A percentile compares a stretch with the other conserved stretches of the same genome.
Conservation (phyloP, 1,139 yeast species). For the Candida sp. region DNA sequence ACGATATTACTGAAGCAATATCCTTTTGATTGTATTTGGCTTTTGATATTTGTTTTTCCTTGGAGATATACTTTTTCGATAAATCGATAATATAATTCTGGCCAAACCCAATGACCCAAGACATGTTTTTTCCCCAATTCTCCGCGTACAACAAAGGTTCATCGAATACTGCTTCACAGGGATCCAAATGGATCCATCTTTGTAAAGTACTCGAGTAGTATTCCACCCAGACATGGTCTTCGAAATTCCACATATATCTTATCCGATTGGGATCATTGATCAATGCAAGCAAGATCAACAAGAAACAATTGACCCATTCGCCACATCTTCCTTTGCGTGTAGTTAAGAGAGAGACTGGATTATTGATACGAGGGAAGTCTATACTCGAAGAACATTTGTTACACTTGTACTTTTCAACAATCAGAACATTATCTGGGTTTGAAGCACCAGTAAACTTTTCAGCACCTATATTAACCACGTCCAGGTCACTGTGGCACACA, state of each 20-base stretch:
- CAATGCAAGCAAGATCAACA: constrained; percentile 64
- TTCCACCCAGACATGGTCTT: constrained; percentile 98
- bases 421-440: constrained; percentile 30
- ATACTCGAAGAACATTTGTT: constrained; percentile 39
- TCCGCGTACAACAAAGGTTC: constrained; percentile 72
- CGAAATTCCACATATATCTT: constrained; percentile 82
- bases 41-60: constrained; percentile 37
- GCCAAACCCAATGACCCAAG: constrained; percentile 73
- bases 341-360: constrained; percentile 57
- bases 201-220: constrained; percentile 58
- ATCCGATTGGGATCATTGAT: constrained; percentile 45
- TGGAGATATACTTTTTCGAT: constrained; percentile 62
- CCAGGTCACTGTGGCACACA: constrained; percentile 35
- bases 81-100: constrained; percentile 65
- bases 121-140: constrained; percentile 95
- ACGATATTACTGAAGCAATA: constrained; percentile 32
- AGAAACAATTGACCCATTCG: constrained; percentile 90
- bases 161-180: constrained; percentile 85
- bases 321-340: constrained; percentile 85
- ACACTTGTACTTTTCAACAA: constrained; percentile 64
- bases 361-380: constrained; percentile 75
- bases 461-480: constrained; percentile 14
- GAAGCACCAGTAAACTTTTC: constrained; percentile 12
- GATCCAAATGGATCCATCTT: constrained; percentile 87
- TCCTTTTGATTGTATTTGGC: constrained; percentile 9